These are phyloP conservation scores for Coriolopsis trogii DNA, from an alignment of 1,284 basidiomycete species.

Conservation along the genomic window DNA sequence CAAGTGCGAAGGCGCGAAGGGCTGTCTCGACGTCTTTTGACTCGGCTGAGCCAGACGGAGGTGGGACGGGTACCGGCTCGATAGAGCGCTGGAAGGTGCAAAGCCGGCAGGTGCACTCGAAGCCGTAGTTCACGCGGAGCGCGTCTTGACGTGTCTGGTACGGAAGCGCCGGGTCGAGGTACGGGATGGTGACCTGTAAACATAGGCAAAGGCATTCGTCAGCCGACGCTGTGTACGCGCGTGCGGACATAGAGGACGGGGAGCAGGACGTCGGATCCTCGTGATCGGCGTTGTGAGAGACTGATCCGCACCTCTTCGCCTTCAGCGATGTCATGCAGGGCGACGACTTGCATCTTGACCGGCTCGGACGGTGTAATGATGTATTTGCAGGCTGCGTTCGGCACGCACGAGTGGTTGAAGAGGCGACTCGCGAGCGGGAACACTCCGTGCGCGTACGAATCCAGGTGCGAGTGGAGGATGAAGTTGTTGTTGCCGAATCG, in stretches of 20 bases:
- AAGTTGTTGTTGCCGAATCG: conserved; percentile 82
- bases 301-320: conserved; percentile 69
- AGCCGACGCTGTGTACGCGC: too few species aligned
- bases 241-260: too few species aligned
- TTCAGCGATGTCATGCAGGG: conserved; percentile 53
- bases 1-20: conserved; percentile 44
- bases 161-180: conserved; percentile 72
- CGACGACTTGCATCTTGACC: conserved; percentile 62
- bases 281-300: too few species aligned
- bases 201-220: too few species aligned
- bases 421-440: conserved; percentile 72
- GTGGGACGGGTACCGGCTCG: conserved; percentile 40
- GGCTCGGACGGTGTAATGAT: conserved; percentile 40
- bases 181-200: conserved; percentile 67
- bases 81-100: conserved; percentile 48
- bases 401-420: conserved; percentile 79
- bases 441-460: conserved; percentile 67
- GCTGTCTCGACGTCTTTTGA: conserved; percentile 36
- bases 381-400: conserved; percentile 71
- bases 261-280: too few species aligned
- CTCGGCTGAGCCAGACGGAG: conserved; percentile 30
- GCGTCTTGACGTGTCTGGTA: conserved; percentile 59
- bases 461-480: conserved; percentile 68
- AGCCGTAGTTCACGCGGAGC: conserved; percentile 65
- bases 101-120: conserved; percentile 61